phyloP scores from a whole-genome alignment of 2,329 filamentous ascomycete genomes.

The Botrytis deweyae region DNA sequence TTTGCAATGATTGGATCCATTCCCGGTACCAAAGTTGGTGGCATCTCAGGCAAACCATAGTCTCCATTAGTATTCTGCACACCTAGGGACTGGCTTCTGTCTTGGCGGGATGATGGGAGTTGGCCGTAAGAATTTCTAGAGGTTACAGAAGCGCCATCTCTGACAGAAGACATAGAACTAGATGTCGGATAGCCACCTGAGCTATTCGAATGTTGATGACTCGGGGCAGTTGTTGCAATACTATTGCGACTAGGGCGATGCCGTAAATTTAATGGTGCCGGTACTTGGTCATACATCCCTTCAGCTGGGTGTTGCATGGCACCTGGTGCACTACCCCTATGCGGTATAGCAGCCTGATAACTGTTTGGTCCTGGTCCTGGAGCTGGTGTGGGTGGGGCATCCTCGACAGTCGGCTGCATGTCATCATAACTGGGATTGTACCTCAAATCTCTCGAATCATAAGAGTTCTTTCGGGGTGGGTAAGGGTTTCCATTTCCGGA shows the following conservation, averaged over 20 bases:
- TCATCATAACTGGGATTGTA: slow-evolving; percentile 44
- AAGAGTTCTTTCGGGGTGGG: slow-evolving; percentile 40
- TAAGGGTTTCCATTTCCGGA: slow-evolving; percentile 29
- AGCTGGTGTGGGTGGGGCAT: slow-evolving; percentile 40
- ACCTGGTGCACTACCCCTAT: slow-evolving; percentile 29
- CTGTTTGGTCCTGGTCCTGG: slow-evolving; percentile 21
- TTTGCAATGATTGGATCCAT: slow-evolving; percentile 56
- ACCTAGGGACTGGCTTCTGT: slow-evolving; percentile 28
- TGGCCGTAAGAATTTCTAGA: slow-evolving; percentile 34
- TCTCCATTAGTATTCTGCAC: slow-evolving; percentile 25
- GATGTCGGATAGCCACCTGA: slow-evolving; percentile 33
- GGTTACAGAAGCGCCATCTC: slow-evolving; percentile 32
- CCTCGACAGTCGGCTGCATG: slow-evolving; percentile 50
- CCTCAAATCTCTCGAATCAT: slow-evolving; percentile 37
- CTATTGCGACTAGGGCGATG: slow-evolving; percentile 35
- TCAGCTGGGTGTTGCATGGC: slow-evolving; percentile 27
- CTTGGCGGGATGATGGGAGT: slow-evolving; percentile 27
- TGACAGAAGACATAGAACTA: slow-evolving; percentile 32
- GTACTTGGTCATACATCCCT: slow-evolving; percentile 36
- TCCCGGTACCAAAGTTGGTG: slow-evolving; percentile 60
- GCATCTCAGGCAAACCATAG: slow-evolving; percentile 50
- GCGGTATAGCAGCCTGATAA: slow-evolving; percentile 23
- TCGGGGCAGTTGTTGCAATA: slow-evolving; percentile 25
- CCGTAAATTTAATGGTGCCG: slow-evolving; percentile 38
- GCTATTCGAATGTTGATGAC: slow-evolving; percentile 34